These are phyloP conservation scores for Apocynum venetum DNA, from an alignment of 257 asterid genomes.

Conservation along the genomic window DNA sequence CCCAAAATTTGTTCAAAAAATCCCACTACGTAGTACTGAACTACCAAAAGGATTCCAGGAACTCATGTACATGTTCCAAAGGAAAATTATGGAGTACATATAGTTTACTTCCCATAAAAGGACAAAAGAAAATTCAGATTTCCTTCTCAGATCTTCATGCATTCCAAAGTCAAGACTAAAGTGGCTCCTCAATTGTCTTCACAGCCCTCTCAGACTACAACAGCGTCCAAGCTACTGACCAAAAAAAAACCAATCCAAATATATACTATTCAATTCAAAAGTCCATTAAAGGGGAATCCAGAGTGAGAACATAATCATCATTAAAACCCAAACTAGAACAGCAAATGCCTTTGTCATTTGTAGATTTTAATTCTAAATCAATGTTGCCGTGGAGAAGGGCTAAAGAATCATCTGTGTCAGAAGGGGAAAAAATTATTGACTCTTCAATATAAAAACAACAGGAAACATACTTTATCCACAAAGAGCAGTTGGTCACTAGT, in stretches of 20 bases:
- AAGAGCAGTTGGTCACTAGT: neutral
- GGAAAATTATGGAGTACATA: neutral
- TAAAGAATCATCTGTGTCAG: neutral
- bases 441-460: neutral
- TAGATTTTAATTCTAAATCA: neutral
- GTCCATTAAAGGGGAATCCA: neutral
- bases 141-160: neutral
- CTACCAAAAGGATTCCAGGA: slow-evolving; percentile 1
- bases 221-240: neutral
- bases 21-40: neutral
- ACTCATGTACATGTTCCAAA: slow-evolving; percentile 9
- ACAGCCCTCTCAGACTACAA: neutral
- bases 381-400: neutral
- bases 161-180: neutral
- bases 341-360: neutral
- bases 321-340: neutral
- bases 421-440: neutral
- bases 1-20: slow-evolving; percentile 1
- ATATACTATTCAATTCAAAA: neutral
- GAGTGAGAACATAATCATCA: neutral
- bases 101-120: neutral
- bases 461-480: neutral
- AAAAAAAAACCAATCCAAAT: neutral
- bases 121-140: neutral
- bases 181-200: slow-evolving; percentile 1